Conservation (phyloP, 495 filamentous ascomycete species). For the Pyrenula aspistea region DNA sequence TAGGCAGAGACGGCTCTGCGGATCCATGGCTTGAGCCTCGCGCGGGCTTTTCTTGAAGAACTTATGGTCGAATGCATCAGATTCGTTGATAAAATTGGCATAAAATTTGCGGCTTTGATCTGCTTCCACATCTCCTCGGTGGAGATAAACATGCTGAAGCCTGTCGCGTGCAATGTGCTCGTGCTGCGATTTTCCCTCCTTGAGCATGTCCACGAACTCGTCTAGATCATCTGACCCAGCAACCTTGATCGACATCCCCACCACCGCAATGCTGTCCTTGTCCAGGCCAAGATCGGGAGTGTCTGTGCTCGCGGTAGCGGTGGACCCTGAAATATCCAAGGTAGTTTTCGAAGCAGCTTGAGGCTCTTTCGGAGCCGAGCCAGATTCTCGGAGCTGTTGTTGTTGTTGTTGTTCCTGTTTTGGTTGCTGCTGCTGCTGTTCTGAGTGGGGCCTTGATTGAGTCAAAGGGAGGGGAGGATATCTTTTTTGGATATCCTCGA, state of each 20-base stretch:
- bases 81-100: constrained; percentile 32
- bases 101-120: constrained; percentile 26
- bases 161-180: constrained; percentile 13
- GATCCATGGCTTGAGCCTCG: constrained; percentile 38
- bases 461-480: background rate
- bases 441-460: background rate
- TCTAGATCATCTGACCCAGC: constrained; percentile 19
- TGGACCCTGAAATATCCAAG: background rate
- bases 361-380: constrained; percentile 1
- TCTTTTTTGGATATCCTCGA: constrained; percentile 8
- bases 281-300: background rate
- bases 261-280: constrained; percentile 15
- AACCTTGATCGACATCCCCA: constrained; percentile 22
- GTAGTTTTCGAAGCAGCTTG: constrained; percentile 2
- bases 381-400: background rate
- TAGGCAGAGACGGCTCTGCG: constrained; percentile 37
- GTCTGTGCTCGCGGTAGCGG: background rate
- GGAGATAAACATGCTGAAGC: constrained; percentile 5
- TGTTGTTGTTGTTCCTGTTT: background rate
- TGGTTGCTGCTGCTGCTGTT: background rate
- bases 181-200: constrained; percentile 18
- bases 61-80: constrained; percentile 35
- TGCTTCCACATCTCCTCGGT: constrained; percentile 1
- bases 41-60: constrained; percentile 38
- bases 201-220: constrained; percentile 17